Evolutionary conservation across 768 basidiomycete genomes (phyloP), one percentile per base, ranked within the genome.

Genomic region (Rhizopogon sp.): DNA sequence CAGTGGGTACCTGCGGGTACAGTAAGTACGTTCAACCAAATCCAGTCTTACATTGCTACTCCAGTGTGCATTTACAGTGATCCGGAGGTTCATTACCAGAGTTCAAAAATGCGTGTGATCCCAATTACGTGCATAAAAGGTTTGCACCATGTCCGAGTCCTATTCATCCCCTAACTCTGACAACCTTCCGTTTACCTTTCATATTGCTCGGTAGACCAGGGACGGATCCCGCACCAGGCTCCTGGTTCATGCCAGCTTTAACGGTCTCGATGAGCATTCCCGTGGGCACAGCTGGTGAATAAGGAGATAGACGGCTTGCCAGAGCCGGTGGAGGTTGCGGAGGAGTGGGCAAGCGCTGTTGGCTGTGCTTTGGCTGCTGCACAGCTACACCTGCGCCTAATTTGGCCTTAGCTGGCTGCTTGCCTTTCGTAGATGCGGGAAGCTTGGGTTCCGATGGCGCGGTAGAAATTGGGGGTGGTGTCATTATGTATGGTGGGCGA

Each of bases 201-300:
- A 82, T 78, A 58, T 68, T 61, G 10, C 64, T 65, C 3, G 59
- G 60, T 3, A 59, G 47, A 49, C 66, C 62, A 50, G 77, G 69
- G 10, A 70, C 63, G 5, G 60, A 70, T 50, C 67, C 57, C 13
- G 75, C 70, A 42, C 76, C 75, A 50, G 78, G 78, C 53, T 85
- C 82, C 54, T 72, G 74, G 62, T 79, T 90, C 82, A 93, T 85
- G 1, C 91, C 92, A 0, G 91, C 88, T 69, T 93, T 93, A 39
- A 94, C 80, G 0, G 90, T 83, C 39, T 93, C 88, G 37, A 96
- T 76, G 35, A 94, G 78, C 43, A 93, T 81, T 6, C 91, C 91
- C 0, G 84, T 78, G 37, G 87, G 81, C 8, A 92, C 72, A 8
- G 86, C 81, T 7, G 92, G 93, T 1, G 89, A 90, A 63, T 92